These are phyloP conservation scores for Blastocystis sp. DNA, from an alignment of 352 stramenopile species.

Conservation along the genomic window DNA sequence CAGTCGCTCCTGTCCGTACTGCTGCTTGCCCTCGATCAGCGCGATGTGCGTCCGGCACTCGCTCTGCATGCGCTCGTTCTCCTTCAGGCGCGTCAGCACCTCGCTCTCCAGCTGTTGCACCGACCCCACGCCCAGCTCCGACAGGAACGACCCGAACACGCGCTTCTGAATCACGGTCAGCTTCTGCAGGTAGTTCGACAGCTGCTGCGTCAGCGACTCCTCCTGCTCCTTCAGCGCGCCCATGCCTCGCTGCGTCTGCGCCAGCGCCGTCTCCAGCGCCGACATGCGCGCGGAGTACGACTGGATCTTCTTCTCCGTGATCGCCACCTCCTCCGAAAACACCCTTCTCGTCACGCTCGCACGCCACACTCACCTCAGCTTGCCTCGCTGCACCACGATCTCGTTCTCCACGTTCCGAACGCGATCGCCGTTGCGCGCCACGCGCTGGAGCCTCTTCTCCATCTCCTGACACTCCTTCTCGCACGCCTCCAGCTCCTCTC, in stretches of 20 bases:
- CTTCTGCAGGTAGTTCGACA: conserved; percentile 17
- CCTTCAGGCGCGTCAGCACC: conserved; percentile 9
- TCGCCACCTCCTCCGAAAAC: conserved; percentile 77
- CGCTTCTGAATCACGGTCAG: conserved; percentile 42
- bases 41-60: conserved; percentile 70
- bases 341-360: conserved; percentile 28
- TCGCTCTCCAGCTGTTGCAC: conserved; percentile 44
- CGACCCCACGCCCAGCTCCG: conserved; percentile 54
- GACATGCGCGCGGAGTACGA: conserved; percentile 74
- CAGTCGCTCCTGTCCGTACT: conserved; percentile 47
- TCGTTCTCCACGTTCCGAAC: conserved; percentile 47
- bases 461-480: conserved; percentile 77
- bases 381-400: not conserved
- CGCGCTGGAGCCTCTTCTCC: conserved; percentile 31
- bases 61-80: conserved; percentile 68
- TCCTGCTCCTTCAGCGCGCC: conserved; percentile 76
- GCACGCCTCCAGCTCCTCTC: conserved; percentile 77
- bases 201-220: conserved; percentile 75
- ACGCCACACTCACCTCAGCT: not conserved
- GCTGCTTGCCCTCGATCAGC: conserved; percentile 50
- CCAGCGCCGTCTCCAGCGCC: conserved; percentile 77
- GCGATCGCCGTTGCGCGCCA: conserved; percentile 7
- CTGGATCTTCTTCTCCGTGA: conserved; percentile 77
- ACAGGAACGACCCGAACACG: conserved; percentile 73
- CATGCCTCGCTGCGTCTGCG: conserved; percentile 76